These are phyloP conservation scores for Starmerella tilneyi DNA, from an alignment of 805 yeast genomes.

Conservation along the genomic window DNA sequence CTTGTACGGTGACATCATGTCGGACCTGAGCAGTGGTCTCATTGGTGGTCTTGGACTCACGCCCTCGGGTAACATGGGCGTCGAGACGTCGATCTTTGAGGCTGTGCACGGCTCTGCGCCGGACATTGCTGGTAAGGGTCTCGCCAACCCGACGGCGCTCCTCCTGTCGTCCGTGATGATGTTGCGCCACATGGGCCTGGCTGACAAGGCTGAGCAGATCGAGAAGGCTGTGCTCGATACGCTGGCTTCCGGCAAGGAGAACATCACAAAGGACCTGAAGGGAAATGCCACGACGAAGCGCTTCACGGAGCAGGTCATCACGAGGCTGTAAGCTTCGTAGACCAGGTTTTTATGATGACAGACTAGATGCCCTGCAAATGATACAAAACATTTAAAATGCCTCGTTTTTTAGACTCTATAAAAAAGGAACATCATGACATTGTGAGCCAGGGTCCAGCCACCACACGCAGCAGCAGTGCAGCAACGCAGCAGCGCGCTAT, in stretches of 20 bases:
- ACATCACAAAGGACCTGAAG: slow-evolving; percentile 93
- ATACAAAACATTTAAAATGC: background rate
- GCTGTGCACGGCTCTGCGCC: slow-evolving; percentile 99
- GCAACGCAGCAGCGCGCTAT: too few species aligned
- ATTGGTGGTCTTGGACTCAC: slow-evolving; percentile 98
- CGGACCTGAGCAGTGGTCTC: slow-evolving; percentile 93
- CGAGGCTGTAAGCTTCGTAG: slow-evolving; percentile 32
- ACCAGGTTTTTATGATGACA: slow-evolving; percentile 2
- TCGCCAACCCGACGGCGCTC: slow-evolving; percentile 98
- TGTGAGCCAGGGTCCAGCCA: too few species aligned
- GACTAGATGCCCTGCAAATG: background rate
- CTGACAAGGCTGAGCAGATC: slow-evolving; percentile 68
- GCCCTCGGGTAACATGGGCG: slow-evolving; percentile 99
- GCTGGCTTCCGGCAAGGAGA: slow-evolving; percentile 89
- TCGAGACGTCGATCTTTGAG: slow-evolving; percentile 93
- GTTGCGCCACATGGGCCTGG: slow-evolving; percentile 96
- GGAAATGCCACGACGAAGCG: slow-evolving; percentile 82
- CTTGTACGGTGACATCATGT: slow-evolving; percentile 97
- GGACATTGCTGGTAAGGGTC: slow-evolving; percentile 97
- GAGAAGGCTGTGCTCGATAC: slow-evolving; percentile 77
- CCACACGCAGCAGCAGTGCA: too few species aligned
- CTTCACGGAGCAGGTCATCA: slow-evolving; percentile 86
- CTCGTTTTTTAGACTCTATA: too few species aligned
- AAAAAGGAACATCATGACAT: too few species aligned
- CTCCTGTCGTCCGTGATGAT: slow-evolving; percentile 94